Evolutionary conservation across 768 basidiomycete genomes (phyloP), one percentile per base, ranked within the genome.

Genomic region (Phaffia tasmanica): DNA sequence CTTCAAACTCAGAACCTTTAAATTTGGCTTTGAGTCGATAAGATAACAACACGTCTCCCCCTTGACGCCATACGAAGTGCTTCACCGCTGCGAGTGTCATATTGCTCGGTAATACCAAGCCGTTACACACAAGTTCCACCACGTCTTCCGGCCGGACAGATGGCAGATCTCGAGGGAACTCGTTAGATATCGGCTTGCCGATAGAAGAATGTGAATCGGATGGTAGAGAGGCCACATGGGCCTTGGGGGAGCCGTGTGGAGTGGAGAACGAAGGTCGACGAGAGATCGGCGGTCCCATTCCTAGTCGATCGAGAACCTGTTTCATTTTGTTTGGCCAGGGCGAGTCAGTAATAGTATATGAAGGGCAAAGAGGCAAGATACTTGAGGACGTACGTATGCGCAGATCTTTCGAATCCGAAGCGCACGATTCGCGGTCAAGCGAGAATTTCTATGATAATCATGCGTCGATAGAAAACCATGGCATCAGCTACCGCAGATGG

Each of bases 31-130:
- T 75, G 60, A 72, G 63, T 18, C 76, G 60, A 64, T 76, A 76
- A 59, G 73, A 68, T 56, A 77, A 69, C 25, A 75, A 64, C 66
- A 76, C 73, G 70, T 77, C 76, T 57, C 74, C 74, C 23, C 74
- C 73, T 27, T 62, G 48, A 0, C 74, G 70, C 65, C 73, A 95
- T 25, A 91, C 82, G 72, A 84, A 95, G 75, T 93, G 90, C 68
- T 89, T 84, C 66, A 93, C 86, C 21, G 87, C 87, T 4, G 88
- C 93, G 47, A 99, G 81, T 6, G 88, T 93, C 85, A 94, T 91
- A 70, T 85, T 84, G 30, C 87, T 79, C 27, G 93, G 87, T 46
- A 98, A 79, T 19, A 88, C 78, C n/a, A 81, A 79, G 69, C 89
- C 87, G 71, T 89, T 89, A 76, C 92, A 95, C 30, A 95, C 75